Evolutionary conservation across 176 grass and related monocot genomes (phyloP), one percentile per base, ranked within the genome.

Genomic region (Ananas comosus): DNA sequence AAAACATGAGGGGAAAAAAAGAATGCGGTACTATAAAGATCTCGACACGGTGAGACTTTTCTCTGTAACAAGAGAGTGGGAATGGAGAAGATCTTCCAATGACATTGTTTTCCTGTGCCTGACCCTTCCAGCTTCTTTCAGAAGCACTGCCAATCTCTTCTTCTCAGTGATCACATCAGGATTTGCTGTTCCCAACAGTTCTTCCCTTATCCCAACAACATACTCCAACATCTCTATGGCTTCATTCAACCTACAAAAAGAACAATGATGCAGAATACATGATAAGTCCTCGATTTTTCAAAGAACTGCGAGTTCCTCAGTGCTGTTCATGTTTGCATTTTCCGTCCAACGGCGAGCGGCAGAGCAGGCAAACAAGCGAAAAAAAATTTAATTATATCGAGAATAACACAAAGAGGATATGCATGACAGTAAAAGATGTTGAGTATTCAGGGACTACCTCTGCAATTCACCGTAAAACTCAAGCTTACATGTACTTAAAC

Each of bases 141-240:
- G 53, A 27, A 77, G 21, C 51, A 58, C 42, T 14, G 53, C 66
- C 66, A 77, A 27, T 65, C 75, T 68, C 53, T 66, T 69, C 28
- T 69, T 63, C 66, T 77, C 75, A 69, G 69, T 22, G 21, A 69
- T 53, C 23, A 77, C 75, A 28, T 61, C 65, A 18, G 75, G 75
- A 19, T 69, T 77, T 13, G 75, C 75, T 63, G 75, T 77, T 6
- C 75, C 75, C 23, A 77, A 66, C 75, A 63, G 68, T 58, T 77
- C 75, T 52, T 77, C 75, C 53, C 75, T 58, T 1, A 69, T 24
- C 19, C 18, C 53, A 49, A 77, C 53, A 11, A 77, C 29, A 16
- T 63, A 69, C 50, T 77, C 75, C 65, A 77, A 51, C 8, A 77
- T 49, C 13, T 61, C 53, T 58, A 77, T 77, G 66, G 75, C 75